A percentile compares a stretch with the other conserved stretches of the same genome.
These are phyloP conservation scores for Mytilinidion resinicola DNA, from an alignment of 495 filamentous ascomycete species.

Conservation along the genomic window DNA sequence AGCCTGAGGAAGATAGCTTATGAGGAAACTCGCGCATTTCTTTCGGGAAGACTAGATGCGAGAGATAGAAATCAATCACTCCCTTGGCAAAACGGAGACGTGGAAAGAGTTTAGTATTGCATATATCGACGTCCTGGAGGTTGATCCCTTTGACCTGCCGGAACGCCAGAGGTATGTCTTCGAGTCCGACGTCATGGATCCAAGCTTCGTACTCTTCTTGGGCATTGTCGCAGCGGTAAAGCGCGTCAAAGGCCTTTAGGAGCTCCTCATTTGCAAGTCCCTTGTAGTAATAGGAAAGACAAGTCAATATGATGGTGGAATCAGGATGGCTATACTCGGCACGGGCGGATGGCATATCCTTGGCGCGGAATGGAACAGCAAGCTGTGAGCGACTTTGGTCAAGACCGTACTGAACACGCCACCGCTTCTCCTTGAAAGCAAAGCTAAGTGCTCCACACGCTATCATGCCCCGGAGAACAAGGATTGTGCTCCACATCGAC, in stretches of 20 bases:
- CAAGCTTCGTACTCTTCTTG: constrained; percentile 25
- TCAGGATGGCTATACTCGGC: constrained; percentile 75
- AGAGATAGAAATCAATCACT: constrained; percentile 57
- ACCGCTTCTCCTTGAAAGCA: constrained; percentile 53
- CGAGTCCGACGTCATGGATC: background rate
- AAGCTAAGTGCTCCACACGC: constrained; percentile 52
- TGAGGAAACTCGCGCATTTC: constrained; percentile 58
- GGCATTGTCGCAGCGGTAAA: constrained; percentile 52
- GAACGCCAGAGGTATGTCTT: constrained; percentile 36
- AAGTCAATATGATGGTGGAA: constrained; percentile 60
- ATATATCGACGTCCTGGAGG: constrained; percentile 44
- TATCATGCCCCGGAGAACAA: constrained; percentile 57
- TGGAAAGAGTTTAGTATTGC: constrained; percentile 45
- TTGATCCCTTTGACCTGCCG: constrained; percentile 52
- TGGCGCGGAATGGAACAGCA: constrained; percentile 68
- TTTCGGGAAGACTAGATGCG: constrained; percentile 56
- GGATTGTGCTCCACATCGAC: constrained; percentile 36
- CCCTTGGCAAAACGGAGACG: constrained; percentile 46
- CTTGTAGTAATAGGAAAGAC: constrained; percentile 61
- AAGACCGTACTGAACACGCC: constrained; percentile 62
- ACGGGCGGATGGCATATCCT: constrained; percentile 55
- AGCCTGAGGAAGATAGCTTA: constrained; percentile 64
- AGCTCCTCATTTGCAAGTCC: constrained; percentile 54
- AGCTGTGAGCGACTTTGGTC: constrained; percentile 46
- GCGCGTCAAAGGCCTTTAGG: constrained; percentile 41